These are phyloP conservation scores for Exophiala sp. DNA, from an alignment of 2,329 filamentous ascomycete genomes.

Conservation along the genomic window DNA sequence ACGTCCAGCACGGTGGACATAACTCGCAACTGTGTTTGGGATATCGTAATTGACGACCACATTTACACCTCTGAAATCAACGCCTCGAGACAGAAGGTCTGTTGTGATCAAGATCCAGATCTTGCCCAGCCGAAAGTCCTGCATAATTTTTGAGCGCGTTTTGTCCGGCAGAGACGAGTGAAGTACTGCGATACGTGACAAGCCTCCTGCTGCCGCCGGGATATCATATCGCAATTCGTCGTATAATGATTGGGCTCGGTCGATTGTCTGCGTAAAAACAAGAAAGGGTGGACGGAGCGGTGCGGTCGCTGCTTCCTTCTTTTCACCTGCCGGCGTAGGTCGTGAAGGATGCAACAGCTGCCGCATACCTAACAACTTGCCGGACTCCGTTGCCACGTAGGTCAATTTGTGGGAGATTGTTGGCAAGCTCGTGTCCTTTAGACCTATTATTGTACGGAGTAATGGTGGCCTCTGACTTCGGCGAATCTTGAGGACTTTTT, in stretches of 20 bases:
- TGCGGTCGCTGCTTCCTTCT: conserved; percentile 49
- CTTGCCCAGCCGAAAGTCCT: conserved; percentile 83
- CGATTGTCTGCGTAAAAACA: conserved; percentile 94
- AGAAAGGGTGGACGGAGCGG: conserved; percentile 81
- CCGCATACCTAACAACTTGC: conserved; percentile 86
- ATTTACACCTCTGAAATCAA: conserved; percentile 93
- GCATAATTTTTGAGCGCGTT: conserved; percentile 76
- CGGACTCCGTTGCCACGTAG: conserved; percentile 88
- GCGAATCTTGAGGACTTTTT: conserved; percentile 36
- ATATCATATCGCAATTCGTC: conserved; percentile 94
- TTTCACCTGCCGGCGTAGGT: conserved; percentile 42
- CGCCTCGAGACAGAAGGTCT: conserved; percentile 83
- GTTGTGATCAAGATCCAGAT: conserved; percentile 97
- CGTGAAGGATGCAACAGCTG: conserved; percentile 73
- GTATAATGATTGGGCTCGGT: conserved; percentile 80
- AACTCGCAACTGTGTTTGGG: conserved; percentile 81
- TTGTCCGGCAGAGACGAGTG: conserved; percentile 80
- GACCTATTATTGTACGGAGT: conserved; percentile 83
- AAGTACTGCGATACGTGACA: conserved; percentile 79
- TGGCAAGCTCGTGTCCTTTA: conserved; percentile 93
- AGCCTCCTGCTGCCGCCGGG: conserved; percentile 78
- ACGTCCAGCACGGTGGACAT: conserved; percentile 88
- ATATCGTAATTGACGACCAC: conserved; percentile 98
- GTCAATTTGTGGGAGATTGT: conserved; percentile 85
- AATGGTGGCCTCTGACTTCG: conserved; percentile 49